Conservation (phyloP, 1,284 basidiomycete genomes). For the Melampsora larici-populina region DNA sequence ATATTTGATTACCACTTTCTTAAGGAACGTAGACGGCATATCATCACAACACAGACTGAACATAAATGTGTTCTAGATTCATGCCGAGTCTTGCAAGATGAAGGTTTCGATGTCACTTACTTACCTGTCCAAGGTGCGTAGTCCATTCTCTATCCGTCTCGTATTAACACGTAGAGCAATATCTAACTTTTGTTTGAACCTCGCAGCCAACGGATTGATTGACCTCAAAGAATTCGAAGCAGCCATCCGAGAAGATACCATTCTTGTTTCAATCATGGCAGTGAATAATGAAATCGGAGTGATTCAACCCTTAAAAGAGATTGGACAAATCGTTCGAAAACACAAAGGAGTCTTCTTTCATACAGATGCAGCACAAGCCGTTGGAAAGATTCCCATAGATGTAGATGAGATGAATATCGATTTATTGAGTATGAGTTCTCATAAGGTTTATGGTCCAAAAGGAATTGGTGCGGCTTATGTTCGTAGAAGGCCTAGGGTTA, state of each 20-base stretch:
- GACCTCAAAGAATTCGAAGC: conserved; percentile 71
- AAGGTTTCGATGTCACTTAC: conserved; percentile 97
- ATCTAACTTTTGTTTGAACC: not conserved
- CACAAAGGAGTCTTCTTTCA: conserved; percentile 74
- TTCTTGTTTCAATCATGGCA: conserved; percentile 90
- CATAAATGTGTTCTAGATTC: conserved; percentile 99
- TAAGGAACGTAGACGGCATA: conserved; percentile 52
- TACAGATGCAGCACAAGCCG: conserved; percentile 95
- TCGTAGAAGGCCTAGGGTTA: conserved; percentile 82
- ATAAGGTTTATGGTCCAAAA: conserved; percentile 98
- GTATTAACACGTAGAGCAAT: not conserved
- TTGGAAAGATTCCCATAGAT: conserved; percentile 79
- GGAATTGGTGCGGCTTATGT: conserved; percentile 94
- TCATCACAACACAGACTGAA: conserved; percentile 64
- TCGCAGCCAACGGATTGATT: conserved; percentile 69
- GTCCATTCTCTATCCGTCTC: not conserved
- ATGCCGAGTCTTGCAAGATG: conserved; percentile 88
- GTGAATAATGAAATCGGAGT: conserved; percentile 99
- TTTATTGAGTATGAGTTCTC: conserved; percentile 90
- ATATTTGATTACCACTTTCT: not conserved
- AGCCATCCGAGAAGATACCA: conserved; percentile 77
- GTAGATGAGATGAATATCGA: conserved; percentile 96
- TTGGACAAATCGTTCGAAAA: conserved; percentile 70
- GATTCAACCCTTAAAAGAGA: conserved; percentile 94
- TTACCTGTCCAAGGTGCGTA: conserved; percentile 70